phyloP scores from a whole-genome alignment of 192 early-diverging fungal genomes.

The Diversispora eburnea region DNA sequence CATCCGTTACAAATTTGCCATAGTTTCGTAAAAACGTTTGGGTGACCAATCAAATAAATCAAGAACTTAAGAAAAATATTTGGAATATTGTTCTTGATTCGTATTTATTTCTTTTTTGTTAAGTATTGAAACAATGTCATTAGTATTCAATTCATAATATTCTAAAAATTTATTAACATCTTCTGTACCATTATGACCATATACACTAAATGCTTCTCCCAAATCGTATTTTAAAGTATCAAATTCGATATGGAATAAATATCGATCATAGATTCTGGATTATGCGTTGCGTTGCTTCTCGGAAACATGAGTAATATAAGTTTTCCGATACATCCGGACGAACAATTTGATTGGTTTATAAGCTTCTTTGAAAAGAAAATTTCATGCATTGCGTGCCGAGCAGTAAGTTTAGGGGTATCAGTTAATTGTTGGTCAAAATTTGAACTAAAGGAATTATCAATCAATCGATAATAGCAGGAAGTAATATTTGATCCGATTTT shows the following conservation, averaged over 20 bases:
- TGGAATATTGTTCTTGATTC: conserved; percentile 77
- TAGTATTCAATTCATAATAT: conserved; percentile 66
- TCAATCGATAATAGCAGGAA: conserved; percentile 29
- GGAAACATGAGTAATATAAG: conserved; percentile 60
- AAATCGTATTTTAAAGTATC: conserved; percentile 90
- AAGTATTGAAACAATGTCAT: conserved; percentile 57
- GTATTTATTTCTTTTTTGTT: conserved; percentile 44
- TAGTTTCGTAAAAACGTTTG: conserved; percentile 87
- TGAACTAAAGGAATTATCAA: conserved; percentile 31
- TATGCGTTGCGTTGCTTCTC: conserved; percentile 84
- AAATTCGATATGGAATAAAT: conserved; percentile 96
- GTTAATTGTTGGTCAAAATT: conserved; percentile 26
- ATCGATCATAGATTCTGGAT: conserved; percentile 86
- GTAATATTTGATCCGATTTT: conserved; percentile 34
- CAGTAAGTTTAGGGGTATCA: conserved; percentile 31
- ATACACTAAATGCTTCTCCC: conserved; percentile 91
- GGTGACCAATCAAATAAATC: conserved; percentile 93
- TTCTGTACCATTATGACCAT: conserved; percentile 77
- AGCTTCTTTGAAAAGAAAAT: conserved; percentile 72
- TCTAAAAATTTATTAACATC: conserved; percentile 72
- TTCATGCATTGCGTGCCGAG: conserved; percentile 57
- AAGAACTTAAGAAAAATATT: conserved; percentile 74
- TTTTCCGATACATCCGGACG: conserved; percentile 63
- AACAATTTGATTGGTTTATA: conserved; percentile 45
- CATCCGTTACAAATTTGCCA: conserved; percentile 71